These are phyloP conservation scores for Calophaca sinica DNA, from an alignment of 306 rosid species.

Conservation along the genomic window DNA sequence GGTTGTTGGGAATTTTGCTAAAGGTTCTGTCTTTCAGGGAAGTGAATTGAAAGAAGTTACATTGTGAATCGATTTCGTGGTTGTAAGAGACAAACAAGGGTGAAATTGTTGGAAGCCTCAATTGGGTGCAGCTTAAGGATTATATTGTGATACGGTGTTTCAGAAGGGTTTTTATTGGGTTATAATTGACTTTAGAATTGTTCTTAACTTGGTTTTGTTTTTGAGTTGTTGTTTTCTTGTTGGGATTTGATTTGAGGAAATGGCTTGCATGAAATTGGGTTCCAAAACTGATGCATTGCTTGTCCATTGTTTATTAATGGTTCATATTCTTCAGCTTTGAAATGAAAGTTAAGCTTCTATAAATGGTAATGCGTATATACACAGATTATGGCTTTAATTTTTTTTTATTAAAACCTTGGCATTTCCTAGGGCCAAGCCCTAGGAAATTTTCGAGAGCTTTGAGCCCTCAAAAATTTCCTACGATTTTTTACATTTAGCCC, in stretches of 20 bases:
- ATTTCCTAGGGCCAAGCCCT: too few relatives aligned
- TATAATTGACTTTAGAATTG: slow-evolving; percentile 27
- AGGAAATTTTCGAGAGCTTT: too few relatives aligned
- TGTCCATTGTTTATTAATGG: neutral
- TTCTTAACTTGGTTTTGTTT: neutral
- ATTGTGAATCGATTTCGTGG: slow-evolving; percentile 54
- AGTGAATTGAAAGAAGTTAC: slow-evolving; percentile 52
- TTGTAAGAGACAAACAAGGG: too few relatives aligned
- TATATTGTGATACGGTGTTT: slow-evolving; percentile 5
- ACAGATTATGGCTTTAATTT: too few relatives aligned
- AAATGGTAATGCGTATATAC: too few relatives aligned
- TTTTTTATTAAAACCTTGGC: too few relatives aligned
- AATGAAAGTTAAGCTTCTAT: too few relatives aligned
- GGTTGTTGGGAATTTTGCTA: slow-evolving; percentile 42
- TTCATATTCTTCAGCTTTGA: neutral
- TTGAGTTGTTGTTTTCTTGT: slow-evolving; percentile 9
- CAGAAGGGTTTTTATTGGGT: slow-evolving; percentile 32
- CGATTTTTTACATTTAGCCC: too few relatives aligned
- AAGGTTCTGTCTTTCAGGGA: slow-evolving; percentile 42
- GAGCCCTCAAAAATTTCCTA: too few relatives aligned
- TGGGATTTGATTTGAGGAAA: too few relatives aligned
- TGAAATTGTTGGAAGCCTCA: slow-evolving; percentile 2
- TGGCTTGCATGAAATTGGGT: too few relatives aligned
- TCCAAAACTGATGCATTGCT: too few relatives aligned
- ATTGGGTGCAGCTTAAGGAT: neutral